Evolutionary conservation across 495 filamentous ascomycete genomes (phyloP), one percentile per base, ranked within the genome.

Genomic region (Copromyces sp.): DNA sequence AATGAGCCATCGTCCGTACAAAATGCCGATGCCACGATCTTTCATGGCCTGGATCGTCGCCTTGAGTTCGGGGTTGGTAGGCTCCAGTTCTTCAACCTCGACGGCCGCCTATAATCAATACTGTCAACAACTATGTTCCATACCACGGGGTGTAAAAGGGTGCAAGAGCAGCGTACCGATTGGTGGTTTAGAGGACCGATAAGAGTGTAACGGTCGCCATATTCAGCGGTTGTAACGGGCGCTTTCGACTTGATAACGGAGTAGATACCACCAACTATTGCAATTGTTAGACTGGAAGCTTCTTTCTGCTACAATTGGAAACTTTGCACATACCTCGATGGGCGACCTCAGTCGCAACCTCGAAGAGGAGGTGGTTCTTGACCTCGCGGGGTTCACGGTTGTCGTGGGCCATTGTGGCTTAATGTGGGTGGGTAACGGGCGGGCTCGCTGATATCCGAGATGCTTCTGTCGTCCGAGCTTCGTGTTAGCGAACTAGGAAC

Each of bases 161-260:
- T 45, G n/a, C 6, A 39, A 42, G 70, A 69, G n/a, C 68, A 53
- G 83, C 91, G 76, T 85, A 93, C 92, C 5, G 95, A 98, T 73
- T 90, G 87, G 75, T 90, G 89, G 80, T 98, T 98, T 78, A 97
- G 89, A 69, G 95, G 95, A 7, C 95, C 95, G 81, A 99, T 94
- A 69, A 99, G 86, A 47, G 93, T 97, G 83, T 99, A 99, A 72
- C 93, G 89, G 71, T 97, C 93, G 77, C 95, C 96, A 95, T 98
- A 99, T 82, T 99, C 95, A 20, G 94, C 94, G 0, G 95, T 97
- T 38, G 95, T 99, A 68, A 99, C 95, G 9, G 95, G 94, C 24
- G 95, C 95, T 82, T 99, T 99, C 70, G 95, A 99, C 84, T 99
- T 99, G 79, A 99, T 89, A 70, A 99, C 95, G 16, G 95, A 98